Evolutionary conservation across 2,329 filamentous ascomycete genomes (phyloP).

Genomic region (Chaetothyriales sp.): DNA sequence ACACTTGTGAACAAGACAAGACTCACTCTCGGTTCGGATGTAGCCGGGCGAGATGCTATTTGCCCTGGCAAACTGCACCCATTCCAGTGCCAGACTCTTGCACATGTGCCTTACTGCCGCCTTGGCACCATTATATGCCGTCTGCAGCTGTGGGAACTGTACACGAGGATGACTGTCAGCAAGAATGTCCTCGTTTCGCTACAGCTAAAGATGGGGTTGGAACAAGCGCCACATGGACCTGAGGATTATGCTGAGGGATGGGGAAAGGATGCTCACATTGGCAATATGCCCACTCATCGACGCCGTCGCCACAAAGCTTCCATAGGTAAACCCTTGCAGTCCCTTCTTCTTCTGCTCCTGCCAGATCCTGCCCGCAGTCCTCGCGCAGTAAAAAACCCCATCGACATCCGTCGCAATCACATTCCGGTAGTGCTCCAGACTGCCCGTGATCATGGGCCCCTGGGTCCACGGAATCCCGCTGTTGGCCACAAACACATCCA

Average conservation of each 20-base stretch:
- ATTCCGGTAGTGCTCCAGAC: conserved; percentile 47
- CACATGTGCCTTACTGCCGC: conserved; percentile 51
- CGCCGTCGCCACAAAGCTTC: conserved; percentile 63
- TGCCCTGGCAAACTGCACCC: conserved; percentile 52
- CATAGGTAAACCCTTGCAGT: conserved; percentile 44
- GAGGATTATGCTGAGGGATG: neutral
- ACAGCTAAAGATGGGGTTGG: too few relatives aligned
- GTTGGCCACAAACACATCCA: conserved; percentile 69
- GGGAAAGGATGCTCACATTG: conserved; percentile 29
- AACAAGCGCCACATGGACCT: too few relatives aligned
- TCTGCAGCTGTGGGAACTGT: conserved; percentile 53
- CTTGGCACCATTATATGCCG: conserved; percentile 56
- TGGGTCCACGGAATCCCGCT: conserved; percentile 60
- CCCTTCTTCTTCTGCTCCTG: conserved; percentile 53
- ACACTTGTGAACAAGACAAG: too few relatives aligned
- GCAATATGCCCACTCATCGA: conserved; percentile 66
- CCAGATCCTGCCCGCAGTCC: conserved; percentile 54
- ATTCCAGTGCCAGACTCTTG: conserved; percentile 50
- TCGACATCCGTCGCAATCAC: conserved; percentile 60
- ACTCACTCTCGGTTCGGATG: conserved; percentile 49
- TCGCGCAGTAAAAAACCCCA: conserved; percentile 63
- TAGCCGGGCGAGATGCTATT: conserved; percentile 55
- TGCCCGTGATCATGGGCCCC: conserved; percentile 50
- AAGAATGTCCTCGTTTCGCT: too few relatives aligned
- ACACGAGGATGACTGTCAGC: neutral